Evolutionary conservation across 495 filamentous ascomycete species (phyloP), one percentile per base, ranked within the genome.

Genomic region (Aspergillus nidulans): DNA sequence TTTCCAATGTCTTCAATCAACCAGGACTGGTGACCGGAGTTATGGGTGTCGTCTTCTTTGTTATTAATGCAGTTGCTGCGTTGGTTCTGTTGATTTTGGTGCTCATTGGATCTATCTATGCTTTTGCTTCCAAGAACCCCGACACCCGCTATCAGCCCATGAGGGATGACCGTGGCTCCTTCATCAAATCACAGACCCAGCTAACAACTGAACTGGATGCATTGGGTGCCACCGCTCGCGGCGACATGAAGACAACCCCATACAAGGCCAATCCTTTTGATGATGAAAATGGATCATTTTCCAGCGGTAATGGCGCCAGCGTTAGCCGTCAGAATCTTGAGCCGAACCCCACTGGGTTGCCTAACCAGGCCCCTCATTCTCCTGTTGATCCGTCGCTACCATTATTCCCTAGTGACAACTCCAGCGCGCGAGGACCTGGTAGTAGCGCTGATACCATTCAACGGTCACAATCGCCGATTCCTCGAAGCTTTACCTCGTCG

Each of bases 141-240:
- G 94, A 98, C 69, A 88, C 86, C 21, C 88, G 94, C 30, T 98
- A 97, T 73, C 91, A 97, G 70, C 90, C 89, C 52, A 97, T 98
- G 91, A 85, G 87, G 49, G 94, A 97, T 66, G 94, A 97, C 74
- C 87, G 94, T 55, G 89, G 89, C 42, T 96, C 92, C 3, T 97
- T 97, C 62, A 97, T 97, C 85, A 98, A 98, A 78, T 97, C 92
- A 4, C 87, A 95, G 60, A 87, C 88, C n/a, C 83, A 91, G 61
- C 78, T 97, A 52, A 89, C 81, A 20, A 94, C 88, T 3, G 94
- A 98, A 66, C 78, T 98, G 53, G 92, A 97, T 71, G 94, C 94
- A 7, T 77, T 98, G 26, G 95, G 89, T 56, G 91, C 86, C 43
- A 97, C 94, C 9, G 94, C 94, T 25, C 87, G 94, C 54, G 92